Evolutionary conservation across 2,329 filamentous ascomycete species (phyloP), one percentile per base, ranked within the genome.

Genomic region (Aureobasidium sp.): DNA sequence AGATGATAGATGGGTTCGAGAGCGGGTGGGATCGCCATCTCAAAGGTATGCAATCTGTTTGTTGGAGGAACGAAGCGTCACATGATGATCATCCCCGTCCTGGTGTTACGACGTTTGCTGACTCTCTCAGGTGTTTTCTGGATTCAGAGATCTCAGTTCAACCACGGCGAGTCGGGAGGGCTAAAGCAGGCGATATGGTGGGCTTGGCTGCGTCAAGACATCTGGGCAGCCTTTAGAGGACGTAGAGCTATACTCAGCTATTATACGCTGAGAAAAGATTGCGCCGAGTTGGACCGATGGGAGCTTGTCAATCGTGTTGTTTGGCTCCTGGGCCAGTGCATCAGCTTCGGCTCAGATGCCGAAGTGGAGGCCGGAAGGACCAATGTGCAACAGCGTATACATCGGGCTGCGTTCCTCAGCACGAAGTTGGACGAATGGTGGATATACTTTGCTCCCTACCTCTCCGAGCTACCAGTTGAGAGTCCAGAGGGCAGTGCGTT

Each of bases 131-230:
- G n/a, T n/a, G n/a, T n/a, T 0, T 90, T 90, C 66, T 89, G 87
- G 84, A 89, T 90, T 15, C 84, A 89, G 58, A 77, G 87, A 25
- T 87, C 84, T 0, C 86, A 88, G 59, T 80, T 87, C 45, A 87
- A 88, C 51, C 81, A 89, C 53, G 88, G 87, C 1, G 86, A 86
- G 51, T 84, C 82, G 0, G 82, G 83, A 0, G 85, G 87, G 0
- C 76, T 90, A 0, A 80, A 84, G 42, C 81, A 85, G 65, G 83
- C 85, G 0, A 85, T 87, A 0, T 90, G 88, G 88, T 90, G 88
- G 88, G 82, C 84, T 1, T 90, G 88, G 87, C 76, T 90, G 6
- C 80, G 86, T 16, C 88, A 90, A 69, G 88, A 90, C 69, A 81
- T 88, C 0, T 90, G 87, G 87, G 87, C 86, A 0, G 87, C 88